Base-by-base conservation (phyloP, 805 yeast genomes). In the Ogataea paradorogensis region DNA sequence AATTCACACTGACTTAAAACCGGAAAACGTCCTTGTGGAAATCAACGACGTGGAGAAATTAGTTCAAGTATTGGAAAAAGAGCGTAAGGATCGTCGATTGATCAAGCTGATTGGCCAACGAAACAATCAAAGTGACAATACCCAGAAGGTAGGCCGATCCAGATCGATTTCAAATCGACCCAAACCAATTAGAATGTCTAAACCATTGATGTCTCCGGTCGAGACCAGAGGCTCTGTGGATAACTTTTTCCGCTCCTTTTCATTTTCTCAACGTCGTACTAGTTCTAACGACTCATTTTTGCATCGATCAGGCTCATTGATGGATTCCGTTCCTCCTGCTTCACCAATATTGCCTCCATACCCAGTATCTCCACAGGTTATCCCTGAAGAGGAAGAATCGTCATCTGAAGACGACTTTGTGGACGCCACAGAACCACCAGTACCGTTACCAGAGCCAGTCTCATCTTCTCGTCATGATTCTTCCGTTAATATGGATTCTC, bases 1-100 rank as follows among this genome's bases (percentile, higher is more conserved):
- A 9, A 80, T 82, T 28, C 91, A 84, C 60, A 77, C 90, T 9
- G 90, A 83, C 56, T 68, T 84, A 35, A 84, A 84, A 59, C 89
- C 90, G 2, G 90, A 83, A 53, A 84, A 84, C 61, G 73, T 79
- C 3, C 58, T 76, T 30, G 68, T 76, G 29, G 78, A 74, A 47
- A 73, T 79, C 23, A 67, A 70, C 39, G 76, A 77, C 47, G 78
- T 76, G 33, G 78, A 75, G 46, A 69, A 65, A 43, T 66, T 78
- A 33, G 73, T 78, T 29, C 59, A 65, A 31, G 35, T 66, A 35
- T 56, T 73, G 29, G 78, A 73, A 56, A 44, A 62, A 50, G 60
- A 66, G 52, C 41, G 59, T 18, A 55, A 47, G 35, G 48, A 46
- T 30, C 25, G 29, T 9, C 10, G 25, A 23, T 23, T 11, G 25